These are phyloP conservation scores for Parachaetomium inaequale DNA, from an alignment of 495 filamentous ascomycete species.

Conservation along the genomic window DNA sequence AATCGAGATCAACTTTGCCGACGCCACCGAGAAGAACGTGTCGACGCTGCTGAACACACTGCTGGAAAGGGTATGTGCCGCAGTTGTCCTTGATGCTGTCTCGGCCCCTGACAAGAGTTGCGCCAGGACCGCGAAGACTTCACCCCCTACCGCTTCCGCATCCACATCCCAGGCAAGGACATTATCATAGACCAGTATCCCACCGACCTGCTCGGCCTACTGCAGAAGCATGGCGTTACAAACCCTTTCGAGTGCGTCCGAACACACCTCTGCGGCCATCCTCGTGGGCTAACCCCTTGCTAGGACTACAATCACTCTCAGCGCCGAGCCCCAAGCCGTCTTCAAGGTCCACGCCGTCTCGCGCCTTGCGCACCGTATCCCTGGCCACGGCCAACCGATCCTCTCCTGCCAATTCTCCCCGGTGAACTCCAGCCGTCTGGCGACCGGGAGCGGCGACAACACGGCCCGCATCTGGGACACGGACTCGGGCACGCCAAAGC, in stretches of 20 bases:
- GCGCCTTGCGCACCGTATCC: constrained; percentile 80
- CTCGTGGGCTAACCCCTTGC: neutral
- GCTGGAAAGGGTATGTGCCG: constrained; percentile 65
- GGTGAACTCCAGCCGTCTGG: constrained; percentile 70
- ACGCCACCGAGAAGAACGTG: constrained; percentile 85
- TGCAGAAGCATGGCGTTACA: constrained; percentile 47
- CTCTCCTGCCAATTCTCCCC: constrained; percentile 87
- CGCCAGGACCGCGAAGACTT: constrained; percentile 65
- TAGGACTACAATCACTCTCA: constrained; percentile 59
- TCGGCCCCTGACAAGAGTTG: neutral
- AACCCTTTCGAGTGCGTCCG: constrained; percentile 43
- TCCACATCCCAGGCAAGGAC: constrained; percentile 56
- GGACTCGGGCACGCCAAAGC: constrained; percentile 84
- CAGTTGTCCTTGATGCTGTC: neutral
- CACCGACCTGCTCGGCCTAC: constrained; percentile 43
- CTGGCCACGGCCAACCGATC: constrained; percentile 90
- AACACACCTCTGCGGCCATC: neutral
- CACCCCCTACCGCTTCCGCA: constrained; percentile 84
- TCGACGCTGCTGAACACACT: constrained; percentile 88
- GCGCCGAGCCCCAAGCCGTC: constrained; percentile 86
- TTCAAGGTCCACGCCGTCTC: constrained; percentile 92
- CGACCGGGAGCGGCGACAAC: constrained; percentile 84
- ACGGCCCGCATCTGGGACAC: constrained; percentile 96
- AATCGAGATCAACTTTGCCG: constrained; percentile 76
- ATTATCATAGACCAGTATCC: constrained; percentile 74